phyloP scores from a whole-genome alignment of 2,329 filamentous ascomycete species.

The Monilinia fructicola region DNA sequence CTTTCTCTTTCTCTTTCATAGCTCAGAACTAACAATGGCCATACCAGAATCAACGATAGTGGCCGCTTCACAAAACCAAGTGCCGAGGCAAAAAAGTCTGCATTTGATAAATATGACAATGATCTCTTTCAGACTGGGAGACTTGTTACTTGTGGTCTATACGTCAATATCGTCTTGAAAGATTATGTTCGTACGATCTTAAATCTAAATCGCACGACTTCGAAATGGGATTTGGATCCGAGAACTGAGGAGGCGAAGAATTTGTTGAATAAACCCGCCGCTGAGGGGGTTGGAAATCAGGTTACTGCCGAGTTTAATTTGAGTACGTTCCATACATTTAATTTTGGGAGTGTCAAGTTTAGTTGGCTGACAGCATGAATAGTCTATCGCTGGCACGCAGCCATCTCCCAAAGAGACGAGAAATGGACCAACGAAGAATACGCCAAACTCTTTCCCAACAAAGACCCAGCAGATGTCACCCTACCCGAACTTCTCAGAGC shows the following conservation, averaged over 20 bases:
- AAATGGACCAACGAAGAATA: slow-evolving; percentile 59
- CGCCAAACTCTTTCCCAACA: slow-evolving; percentile 57
- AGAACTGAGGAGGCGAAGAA: slow-evolving; percentile 60
- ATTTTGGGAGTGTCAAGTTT: background rate
- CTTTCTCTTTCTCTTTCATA: background rate
- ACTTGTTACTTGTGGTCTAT: slow-evolving; percentile 69
- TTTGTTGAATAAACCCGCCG: slow-evolving; percentile 39
- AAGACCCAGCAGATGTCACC: slow-evolving; percentile 51
- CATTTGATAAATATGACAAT: slow-evolving; percentile 70
- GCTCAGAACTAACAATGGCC: slow-evolving; percentile 18
- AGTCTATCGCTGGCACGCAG: slow-evolving; percentile 77
- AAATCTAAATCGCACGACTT: slow-evolving; percentile 25
- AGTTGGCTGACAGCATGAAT: background rate
- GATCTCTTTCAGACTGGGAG: slow-evolving; percentile 78
- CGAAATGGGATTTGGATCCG: slow-evolving; percentile 64
- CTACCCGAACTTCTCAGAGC: slow-evolving; percentile 61
- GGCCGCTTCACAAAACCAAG: slow-evolving; percentile 71
- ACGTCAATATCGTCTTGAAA: slow-evolving; percentile 73
- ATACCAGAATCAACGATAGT: slow-evolving; percentile 73
- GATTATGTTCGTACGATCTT: slow-evolving; percentile 72
- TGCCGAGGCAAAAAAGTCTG: slow-evolving; percentile 50
- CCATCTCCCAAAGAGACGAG: slow-evolving; percentile 71
- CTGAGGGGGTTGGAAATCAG: slow-evolving; percentile 68
- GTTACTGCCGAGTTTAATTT: slow-evolving; percentile 87
- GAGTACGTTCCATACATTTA: slow-evolving; percentile 36